These are phyloP conservation scores for Naematelia aurantialba DNA, from an alignment of 768 basidiomycete genomes.

Conservation along the genomic window DNA sequence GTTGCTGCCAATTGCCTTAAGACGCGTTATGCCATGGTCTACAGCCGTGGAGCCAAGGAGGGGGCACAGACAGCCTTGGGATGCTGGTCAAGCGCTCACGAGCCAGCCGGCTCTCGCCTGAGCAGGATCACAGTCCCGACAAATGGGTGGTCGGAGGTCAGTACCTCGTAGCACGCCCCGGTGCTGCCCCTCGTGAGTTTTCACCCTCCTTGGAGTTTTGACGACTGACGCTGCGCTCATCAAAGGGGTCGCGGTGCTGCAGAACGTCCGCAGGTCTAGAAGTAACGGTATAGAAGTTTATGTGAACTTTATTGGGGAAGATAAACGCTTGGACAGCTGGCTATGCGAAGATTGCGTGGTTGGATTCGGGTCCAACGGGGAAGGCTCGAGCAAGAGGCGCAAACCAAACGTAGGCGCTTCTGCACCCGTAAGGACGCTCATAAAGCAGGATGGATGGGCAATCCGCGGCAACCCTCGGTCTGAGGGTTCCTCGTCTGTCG, in stretches of 20 bases:
- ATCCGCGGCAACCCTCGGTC: neutral
- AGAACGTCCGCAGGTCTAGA: conserved; percentile 16
- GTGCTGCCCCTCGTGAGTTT: conserved; percentile 21
- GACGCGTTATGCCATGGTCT: neutral
- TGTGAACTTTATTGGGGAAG: conserved; percentile 31
- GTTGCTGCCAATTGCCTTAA: neutral
- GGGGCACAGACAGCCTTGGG: neutral
- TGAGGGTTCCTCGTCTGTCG: conserved; percentile 8
- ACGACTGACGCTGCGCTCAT: neutral
- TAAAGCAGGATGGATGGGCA: neutral
- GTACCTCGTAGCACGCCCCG: conserved; percentile 20
- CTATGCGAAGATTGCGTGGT: conserved; percentile 9
- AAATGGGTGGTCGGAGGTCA: conserved; percentile 6
- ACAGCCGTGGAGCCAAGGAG: neutral
- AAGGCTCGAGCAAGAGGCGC: neutral
- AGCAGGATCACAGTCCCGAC: neutral
- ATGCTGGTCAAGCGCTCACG: neutral
- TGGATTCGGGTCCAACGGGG: conserved; percentile 4
- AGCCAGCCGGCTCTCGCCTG: neutral
- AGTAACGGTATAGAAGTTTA: conserved; percentile 23
- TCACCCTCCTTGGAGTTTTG: neutral
- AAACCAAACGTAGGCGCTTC: neutral
- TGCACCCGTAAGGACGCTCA: neutral
- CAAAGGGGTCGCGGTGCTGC: conserved; percentile 18
- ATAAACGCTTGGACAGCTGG: conserved; percentile 42